Percentiles rank a stretch among this genome's conserved stretches.
Conservation (phyloP, 176 grass and related monocot genomes). For the Musa itinerans region DNA sequence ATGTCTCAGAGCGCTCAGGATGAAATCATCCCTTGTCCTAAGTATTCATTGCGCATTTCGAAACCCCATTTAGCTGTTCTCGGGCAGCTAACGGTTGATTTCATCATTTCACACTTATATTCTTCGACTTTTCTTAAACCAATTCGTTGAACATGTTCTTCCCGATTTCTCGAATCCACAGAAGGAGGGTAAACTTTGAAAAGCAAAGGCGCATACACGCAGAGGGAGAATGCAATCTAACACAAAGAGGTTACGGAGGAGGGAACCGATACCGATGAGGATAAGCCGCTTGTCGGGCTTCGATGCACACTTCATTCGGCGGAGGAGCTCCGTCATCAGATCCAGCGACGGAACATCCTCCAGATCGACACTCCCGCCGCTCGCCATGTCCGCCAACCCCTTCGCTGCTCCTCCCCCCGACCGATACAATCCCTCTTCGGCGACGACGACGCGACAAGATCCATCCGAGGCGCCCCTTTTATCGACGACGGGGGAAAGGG, state of each 20-base stretch:
- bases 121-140: no score
- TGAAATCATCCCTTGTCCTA: no score
- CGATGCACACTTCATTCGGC: conserved; percentile 77
- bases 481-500: no score
- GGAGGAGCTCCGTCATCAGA: conserved; percentile 94
- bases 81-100: not conserved
- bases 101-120: no score
- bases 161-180: no score
- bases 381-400: conserved; percentile 36
- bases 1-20: no score
- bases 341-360: conserved; percentile 86
- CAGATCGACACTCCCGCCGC: conserved; percentile 23
- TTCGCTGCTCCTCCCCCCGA: not conserved
- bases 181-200: not conserved
- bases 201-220: not conserved
- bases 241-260: not conserved
- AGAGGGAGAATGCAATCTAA: not conserved
- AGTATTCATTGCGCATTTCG: no score
- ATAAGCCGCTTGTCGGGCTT: conserved; percentile 97
- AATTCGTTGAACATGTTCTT: no score
- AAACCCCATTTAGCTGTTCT: not conserved
- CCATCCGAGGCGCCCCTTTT: no score
- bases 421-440: no score
- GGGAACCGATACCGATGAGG: conserved; percentile 44
- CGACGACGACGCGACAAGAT: no score